Conservation (phyloP, 2,329 filamentous ascomycete genomes). For the Penicillium sp. region DNA sequence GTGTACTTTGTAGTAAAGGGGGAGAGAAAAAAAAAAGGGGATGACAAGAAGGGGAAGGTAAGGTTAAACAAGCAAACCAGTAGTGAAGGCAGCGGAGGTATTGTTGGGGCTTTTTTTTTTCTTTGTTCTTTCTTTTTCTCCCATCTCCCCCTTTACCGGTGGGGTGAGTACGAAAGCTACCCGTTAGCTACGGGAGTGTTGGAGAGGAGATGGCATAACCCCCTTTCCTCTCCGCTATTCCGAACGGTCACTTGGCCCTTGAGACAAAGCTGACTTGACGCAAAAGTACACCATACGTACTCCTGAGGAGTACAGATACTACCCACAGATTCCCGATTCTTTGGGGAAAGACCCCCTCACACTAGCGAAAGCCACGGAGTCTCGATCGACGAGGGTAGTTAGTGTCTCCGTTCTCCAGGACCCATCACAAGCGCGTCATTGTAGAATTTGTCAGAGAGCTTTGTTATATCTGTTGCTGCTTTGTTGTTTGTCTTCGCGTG, state of each 20-base stretch:
- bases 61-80: background rate
- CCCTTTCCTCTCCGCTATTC: background rate
- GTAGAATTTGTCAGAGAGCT: slow-evolving; percentile 3
- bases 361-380: slow-evolving; percentile 18
- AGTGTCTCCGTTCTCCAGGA: slow-evolving; percentile 13
- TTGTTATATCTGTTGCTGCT: too few relatives aligned
- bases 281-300: background rate
- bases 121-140: background rate
- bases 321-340: background rate
- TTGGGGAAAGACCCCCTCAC: background rate
- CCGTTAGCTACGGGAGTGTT: background rate
- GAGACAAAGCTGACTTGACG: background rate
- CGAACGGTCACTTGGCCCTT: too few relatives aligned
- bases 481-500: background rate
- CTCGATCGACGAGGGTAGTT: slow-evolving; percentile 14
- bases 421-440: slow-evolving; percentile 4
- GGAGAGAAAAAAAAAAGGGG: background rate
- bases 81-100: background rate
- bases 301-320: background rate
- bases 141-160: background rate
- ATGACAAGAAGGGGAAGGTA: background rate
- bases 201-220: background rate
- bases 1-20: background rate
- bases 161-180: background rate
- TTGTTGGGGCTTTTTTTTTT: background rate